Conservation (phyloP, 805 yeast species). For the Pichia sporocuriosa region DNA sequence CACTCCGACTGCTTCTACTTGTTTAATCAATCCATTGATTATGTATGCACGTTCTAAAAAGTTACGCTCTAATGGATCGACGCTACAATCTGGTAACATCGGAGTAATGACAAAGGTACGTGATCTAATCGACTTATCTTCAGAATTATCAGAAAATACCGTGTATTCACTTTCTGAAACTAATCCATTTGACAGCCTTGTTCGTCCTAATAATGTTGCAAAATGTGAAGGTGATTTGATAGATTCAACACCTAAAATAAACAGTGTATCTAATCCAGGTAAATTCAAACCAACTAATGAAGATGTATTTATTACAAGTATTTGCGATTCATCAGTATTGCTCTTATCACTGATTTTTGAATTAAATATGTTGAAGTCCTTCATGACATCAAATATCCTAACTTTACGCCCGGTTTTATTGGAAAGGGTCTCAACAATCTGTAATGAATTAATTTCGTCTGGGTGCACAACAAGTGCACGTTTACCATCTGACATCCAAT, state of each 20-base stretch:
- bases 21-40: constrained; percentile 23
- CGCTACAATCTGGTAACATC: constrained; percentile 19
- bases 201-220: constrained; percentile 23
- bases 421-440: constrained; percentile 8
- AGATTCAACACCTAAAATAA: constrained; percentile 30
- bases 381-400: constrained; percentile 12
- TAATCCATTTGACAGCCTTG: constrained; percentile 20
- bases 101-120: constrained; percentile 18
- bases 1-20: constrained; percentile 18
- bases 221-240: constrained; percentile 20
- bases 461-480: constrained; percentile 23
- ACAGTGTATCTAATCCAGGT: constrained; percentile 20
- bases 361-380: constrained; percentile 16
- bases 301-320: constrained; percentile 22
- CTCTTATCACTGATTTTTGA: neutral
- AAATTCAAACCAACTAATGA: constrained; percentile 25
- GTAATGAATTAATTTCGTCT: constrained; percentile 21
- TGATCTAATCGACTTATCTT: constrained; percentile 4
- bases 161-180: constrained; percentile 15
- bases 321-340: constrained; percentile 10
- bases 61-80: constrained; percentile 24
- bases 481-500: constrained; percentile 5
- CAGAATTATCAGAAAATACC: constrained; percentile 10
- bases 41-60: constrained; percentile 26
- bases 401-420: constrained; percentile 12